These are phyloP conservation scores for Paramyrothecium sp. DNA, from an alignment of 2,329 filamentous ascomycete species.

Conservation along the genomic window DNA sequence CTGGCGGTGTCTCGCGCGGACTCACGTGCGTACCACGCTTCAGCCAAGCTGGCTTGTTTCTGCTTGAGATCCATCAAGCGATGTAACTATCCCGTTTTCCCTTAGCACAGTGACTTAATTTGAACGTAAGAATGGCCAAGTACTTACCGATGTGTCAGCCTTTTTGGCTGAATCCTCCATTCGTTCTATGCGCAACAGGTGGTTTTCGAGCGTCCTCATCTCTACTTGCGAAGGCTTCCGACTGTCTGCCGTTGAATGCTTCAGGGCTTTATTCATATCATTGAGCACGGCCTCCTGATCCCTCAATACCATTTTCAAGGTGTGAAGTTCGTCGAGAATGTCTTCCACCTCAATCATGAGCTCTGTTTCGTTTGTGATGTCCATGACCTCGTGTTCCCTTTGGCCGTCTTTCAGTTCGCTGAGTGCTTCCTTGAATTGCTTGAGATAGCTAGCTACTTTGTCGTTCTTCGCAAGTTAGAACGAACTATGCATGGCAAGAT, in stretches of 20 bases:
- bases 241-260: background rate
- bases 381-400: background rate
- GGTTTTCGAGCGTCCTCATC: background rate
- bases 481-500: slow-evolving; percentile 3
- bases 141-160: background rate
- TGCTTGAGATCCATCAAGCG: slow-evolving; percentile 8
- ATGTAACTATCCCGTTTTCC: background rate
- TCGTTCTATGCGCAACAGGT: background rate
- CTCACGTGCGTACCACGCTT: slow-evolving; percentile 6
- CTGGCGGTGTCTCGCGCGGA: slow-evolving; percentile 6
- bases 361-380: slow-evolving; percentile 2
- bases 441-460: background rate
- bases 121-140: background rate
- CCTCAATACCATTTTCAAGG: slow-evolving; percentile 4
- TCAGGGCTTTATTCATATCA: background rate
- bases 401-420: background rate
- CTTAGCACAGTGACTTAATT: background rate
- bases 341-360: slow-evolving; percentile 10
- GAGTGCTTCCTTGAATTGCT: background rate
- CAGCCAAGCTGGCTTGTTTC: slow-evolving; percentile 7
- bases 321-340: slow-evolving; percentile 10
- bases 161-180: background rate
- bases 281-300: background rate
- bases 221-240: background rate
- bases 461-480: background rate